These are phyloP conservation scores for Cyathus striatus DNA, from an alignment of 768 basidiomycete genomes.

Conservation along the genomic window DNA sequence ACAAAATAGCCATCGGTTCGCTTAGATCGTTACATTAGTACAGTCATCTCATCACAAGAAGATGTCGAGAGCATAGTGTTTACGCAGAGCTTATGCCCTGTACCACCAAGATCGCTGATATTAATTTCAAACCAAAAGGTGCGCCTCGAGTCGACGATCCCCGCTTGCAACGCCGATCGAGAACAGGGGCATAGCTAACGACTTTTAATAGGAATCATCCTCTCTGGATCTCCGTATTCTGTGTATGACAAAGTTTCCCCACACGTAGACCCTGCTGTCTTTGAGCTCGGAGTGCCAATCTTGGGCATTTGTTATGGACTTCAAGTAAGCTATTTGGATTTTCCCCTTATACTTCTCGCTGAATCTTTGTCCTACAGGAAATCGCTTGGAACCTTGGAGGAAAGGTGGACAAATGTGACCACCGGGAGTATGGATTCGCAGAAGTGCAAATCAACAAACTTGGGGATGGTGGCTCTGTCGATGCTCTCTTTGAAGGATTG, in stretches of 20 bases:
- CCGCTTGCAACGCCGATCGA: neutral
- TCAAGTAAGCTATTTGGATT: constrained; percentile 48
- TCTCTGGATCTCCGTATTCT: constrained; percentile 97
- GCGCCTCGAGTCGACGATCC: neutral
- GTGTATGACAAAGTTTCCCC: constrained; percentile 93
- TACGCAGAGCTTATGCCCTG: constrained; percentile 98
- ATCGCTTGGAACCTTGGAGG: constrained; percentile 87
- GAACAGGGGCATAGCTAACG: too few relatives aligned
- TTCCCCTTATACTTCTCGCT: neutral
- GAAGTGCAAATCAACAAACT: constrained; percentile 68
- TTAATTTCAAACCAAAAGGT: constrained; percentile 96
- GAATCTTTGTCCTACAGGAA: constrained; percentile 75
- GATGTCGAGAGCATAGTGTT: constrained; percentile 96
- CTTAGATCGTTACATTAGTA: constrained; percentile 47
- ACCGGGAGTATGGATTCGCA: constrained; percentile 95
- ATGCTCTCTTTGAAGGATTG: constrained; percentile 80
- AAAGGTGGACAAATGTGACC: constrained; percentile 78
- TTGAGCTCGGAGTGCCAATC: constrained; percentile 83
- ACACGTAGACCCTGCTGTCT: constrained; percentile 90
- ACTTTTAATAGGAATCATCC: constrained; percentile 67
- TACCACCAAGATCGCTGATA: constrained; percentile 82
- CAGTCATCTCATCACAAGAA: constrained; percentile 93
- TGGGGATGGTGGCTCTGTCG: constrained; percentile 45
- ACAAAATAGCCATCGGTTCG: neutral
- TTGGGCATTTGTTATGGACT: constrained; percentile 97